Base-by-base conservation (phyloP, 371 early-diverging fungal species). In the Haplosporangium sp. region DNA sequence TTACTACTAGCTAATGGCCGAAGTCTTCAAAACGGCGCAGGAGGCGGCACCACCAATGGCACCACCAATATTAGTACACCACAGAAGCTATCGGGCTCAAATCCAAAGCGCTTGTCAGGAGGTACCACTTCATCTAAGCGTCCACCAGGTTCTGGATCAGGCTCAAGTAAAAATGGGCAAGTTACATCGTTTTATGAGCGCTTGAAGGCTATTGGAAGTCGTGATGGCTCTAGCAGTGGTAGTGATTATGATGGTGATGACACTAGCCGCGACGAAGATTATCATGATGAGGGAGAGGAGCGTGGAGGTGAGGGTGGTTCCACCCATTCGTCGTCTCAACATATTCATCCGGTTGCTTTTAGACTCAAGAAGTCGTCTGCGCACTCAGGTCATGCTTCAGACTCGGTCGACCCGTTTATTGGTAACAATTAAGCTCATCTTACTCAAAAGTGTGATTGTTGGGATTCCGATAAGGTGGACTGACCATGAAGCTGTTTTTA, bases 81-180 rank as follows among this genome's bases (percentile, higher is more conserved):
- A 2, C 73, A 72, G 38, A 77, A 77, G n/a, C 63, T 72, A 39
- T 77, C 77, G 3, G 72, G 77, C 37, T 77, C 73, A 27, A 77
- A 77, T 44, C 63, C 77, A 3, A 77, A 77, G 63, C 63, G 69
- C n/a, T 35, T 59, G 2, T 60, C 76, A 11, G 71, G 71, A 59
- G 76, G 67, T 11, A 65, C 63, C 59, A 59, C 67, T n/a, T 76
- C 74, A 38, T 71, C 77, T 50, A 76, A 77, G 53, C 72, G 72
- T 27, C 72, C 77, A 5, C 72, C 77, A 40, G 77, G 77, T 2
- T 73, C 73, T 8, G 63, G 68, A 27, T 63, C 67, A 5, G 20
- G 61, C 34, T 58, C 69, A 72, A 72, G 73, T 61, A 77, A 72
- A 65, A 77, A 77, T 72, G 77, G 77, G 77, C 72, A 72, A 77